phyloP scores from a whole-genome alignment of 2,329 filamentous ascomycete genomes.

The Parafenestella ontariensis region DNA sequence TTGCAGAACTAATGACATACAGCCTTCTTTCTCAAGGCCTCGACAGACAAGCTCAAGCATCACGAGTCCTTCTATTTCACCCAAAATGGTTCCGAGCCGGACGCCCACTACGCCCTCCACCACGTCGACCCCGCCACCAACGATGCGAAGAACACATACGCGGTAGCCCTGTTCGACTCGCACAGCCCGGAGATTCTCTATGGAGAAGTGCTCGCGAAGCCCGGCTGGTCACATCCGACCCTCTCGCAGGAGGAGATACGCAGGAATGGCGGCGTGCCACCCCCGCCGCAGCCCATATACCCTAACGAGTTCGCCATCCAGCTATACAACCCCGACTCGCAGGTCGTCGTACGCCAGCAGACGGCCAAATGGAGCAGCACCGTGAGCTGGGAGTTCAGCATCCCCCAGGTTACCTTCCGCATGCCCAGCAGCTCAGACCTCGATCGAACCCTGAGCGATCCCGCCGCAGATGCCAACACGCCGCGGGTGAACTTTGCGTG shows the following conservation, averaged over 20 bases:
- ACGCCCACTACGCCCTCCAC: slow-evolving; percentile 80
- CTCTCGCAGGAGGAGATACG: slow-evolving; percentile 83
- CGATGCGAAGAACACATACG: slow-evolving; percentile 81
- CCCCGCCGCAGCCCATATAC: slow-evolving; percentile 72
- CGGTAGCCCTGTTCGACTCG: slow-evolving; percentile 82
- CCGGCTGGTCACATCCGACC: slow-evolving; percentile 84
- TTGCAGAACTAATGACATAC: slow-evolving; percentile 46
- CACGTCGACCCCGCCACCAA: slow-evolving; percentile 75
- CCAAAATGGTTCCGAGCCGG: slow-evolving; percentile 80
- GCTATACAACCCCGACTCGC: slow-evolving; percentile 93
- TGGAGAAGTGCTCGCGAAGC: slow-evolving; percentile 82
- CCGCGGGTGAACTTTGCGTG: slow-evolving; percentile 86
- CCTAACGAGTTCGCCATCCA: slow-evolving; percentile 83
- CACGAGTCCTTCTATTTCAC: slow-evolving; percentile 63
- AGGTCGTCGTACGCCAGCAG: slow-evolving; percentile 73
- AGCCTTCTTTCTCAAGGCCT: slow-evolving; percentile 67
- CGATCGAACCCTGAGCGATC: slow-evolving; percentile 73
- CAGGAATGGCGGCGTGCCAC: slow-evolving; percentile 68
- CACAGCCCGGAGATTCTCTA: slow-evolving; percentile 82
- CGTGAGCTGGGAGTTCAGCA: slow-evolving; percentile 88
- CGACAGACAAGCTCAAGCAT: slow-evolving; percentile 59
- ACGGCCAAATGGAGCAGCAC: slow-evolving; percentile 80
- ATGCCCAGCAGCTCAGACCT: slow-evolving; percentile 79
- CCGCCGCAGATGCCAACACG: slow-evolving; percentile 58
- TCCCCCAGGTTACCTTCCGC: slow-evolving; percentile 85